Base-by-base conservation (phyloP, 768 basidiomycete species). In the Boletus bicolor region DNA sequence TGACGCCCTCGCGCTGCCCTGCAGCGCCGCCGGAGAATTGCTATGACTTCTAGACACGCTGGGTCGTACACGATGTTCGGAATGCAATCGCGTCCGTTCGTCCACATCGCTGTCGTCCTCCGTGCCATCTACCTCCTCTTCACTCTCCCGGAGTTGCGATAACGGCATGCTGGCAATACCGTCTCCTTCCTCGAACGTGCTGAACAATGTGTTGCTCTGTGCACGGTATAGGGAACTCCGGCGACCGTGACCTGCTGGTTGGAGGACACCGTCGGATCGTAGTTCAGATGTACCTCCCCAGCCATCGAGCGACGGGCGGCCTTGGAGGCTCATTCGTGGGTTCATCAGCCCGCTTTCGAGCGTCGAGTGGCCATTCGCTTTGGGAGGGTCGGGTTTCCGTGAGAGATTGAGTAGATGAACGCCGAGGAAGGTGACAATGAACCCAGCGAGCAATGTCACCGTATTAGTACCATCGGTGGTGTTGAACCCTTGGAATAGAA, bases 401-500 rank as follows among this genome's bases (percentile, higher is more conserved):
- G 91, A 91, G 58, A 91, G 68, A 71, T 93, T 91, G 64, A 97
- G 84, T 39, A 97, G 82, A 72, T 97, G 91, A n/a, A 99, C 97
- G 36, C 97, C 97, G 58, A 97, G 81, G 77, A 97, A 98, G 49
- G 93, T 99, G 64, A 92, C 84, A 63, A 88, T 75, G 73, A 98
- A 96, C 43, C 97, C 97, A 48, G 85, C 82, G 54, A 98, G 76
- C 32, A 99, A 85, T 2, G 93, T 95, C 32, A 95, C 64, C 34
- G 91, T 93, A 69, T 93, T 91, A 24, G 82, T 81, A 12, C 82
- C 86, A 56, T 84, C 85, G 28, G 86, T 83, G 6, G 93, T 98
- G 75, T 98, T 93, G 78, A 98, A 89, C 0, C 97, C 97, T 77
- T 94, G 90, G 81, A 98, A 98, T 58, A 99, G 82, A 64, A 99